phyloP scores from a whole-genome alignment of 108 stramenopile species.

The Halocafeteria seosinensis region DNA sequence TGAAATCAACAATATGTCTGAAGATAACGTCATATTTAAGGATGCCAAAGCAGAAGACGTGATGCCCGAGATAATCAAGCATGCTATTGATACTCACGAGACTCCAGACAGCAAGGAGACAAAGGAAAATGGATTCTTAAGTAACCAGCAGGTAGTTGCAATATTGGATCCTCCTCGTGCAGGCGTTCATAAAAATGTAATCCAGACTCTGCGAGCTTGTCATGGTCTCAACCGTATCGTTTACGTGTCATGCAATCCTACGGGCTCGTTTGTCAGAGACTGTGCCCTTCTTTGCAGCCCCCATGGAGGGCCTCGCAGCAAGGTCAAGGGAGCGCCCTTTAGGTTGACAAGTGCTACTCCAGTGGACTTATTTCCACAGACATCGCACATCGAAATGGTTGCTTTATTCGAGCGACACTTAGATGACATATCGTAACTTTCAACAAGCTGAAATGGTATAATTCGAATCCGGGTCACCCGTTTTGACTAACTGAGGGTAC shows the following conservation, averaged over 20 bases:
- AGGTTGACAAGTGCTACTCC: slow-evolving; percentile 53
- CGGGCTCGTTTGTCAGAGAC: slow-evolving; percentile 54
- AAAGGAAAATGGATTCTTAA: no score
- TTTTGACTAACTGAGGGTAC: no score
- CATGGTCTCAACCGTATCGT: slow-evolving; percentile 54
- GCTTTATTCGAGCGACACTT: slow-evolving; percentile 72
- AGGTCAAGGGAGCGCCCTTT: slow-evolving; percentile 43
- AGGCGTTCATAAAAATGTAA: slow-evolving; percentile 56
- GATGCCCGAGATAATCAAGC: no score
- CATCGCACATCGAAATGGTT: slow-evolving; percentile 69
- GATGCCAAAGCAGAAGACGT: no score
- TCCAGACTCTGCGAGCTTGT: slow-evolving; percentile 48
- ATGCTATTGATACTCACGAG: no score
- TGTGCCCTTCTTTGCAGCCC: slow-evolving; percentile 46
- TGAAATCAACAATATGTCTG: no score
- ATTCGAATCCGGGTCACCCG: no score
- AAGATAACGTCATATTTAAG: no score
- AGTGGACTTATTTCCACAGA: slow-evolving; percentile 86
- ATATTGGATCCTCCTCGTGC: slow-evolving; percentile 80
- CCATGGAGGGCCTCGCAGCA: not conserved
- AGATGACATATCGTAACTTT: no score
- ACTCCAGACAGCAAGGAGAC: no score
- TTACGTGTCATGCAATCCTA: slow-evolving; percentile 83
- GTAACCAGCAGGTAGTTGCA: slow-evolving; percentile 40
- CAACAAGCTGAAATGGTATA: no score